Evolutionary conservation across 768 basidiomycete species (phyloP).

Genomic region (Trametes gibbosa): DNA sequence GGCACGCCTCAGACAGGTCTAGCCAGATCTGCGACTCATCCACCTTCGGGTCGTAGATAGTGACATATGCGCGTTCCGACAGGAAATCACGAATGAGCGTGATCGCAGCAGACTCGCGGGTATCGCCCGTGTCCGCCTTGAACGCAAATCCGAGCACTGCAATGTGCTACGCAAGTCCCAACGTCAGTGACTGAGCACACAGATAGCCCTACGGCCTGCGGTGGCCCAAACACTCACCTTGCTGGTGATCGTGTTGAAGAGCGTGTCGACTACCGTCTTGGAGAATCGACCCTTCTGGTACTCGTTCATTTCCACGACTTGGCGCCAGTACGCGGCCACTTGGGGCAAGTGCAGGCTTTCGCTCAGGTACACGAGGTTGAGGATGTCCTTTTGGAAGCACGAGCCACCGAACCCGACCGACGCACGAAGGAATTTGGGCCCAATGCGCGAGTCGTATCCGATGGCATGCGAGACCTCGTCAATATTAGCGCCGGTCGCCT

Average conservation of each 20-base stretch:
- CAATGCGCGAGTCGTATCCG: slow-evolving; percentile 89
- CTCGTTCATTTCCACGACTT: slow-evolving; percentile 98
- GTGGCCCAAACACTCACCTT: slow-evolving; percentile 53
- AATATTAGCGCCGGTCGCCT: slow-evolving; percentile 97
- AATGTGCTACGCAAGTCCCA: slow-evolving; percentile 59
- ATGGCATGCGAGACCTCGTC: slow-evolving; percentile 96
- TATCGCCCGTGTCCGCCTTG: slow-evolving; percentile 99
- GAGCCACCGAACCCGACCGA: slow-evolving; percentile 97
- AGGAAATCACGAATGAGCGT: slow-evolving; percentile 93
- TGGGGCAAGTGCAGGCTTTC: slow-evolving; percentile 94
- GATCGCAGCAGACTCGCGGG: slow-evolving; percentile 95
- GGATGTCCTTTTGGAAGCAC: slow-evolving; percentile 99
- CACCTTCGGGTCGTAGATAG: slow-evolving; percentile 92
- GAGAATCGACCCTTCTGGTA: slow-evolving; percentile 97
- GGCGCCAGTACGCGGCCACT: slow-evolving; percentile 96
- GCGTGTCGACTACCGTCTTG: slow-evolving; percentile 91
- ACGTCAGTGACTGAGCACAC: background rate
- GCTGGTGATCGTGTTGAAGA: slow-evolving; percentile 97
- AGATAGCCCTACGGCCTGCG: background rate
- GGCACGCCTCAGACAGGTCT: slow-evolving; percentile 70
- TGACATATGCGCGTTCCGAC: slow-evolving; percentile 81
- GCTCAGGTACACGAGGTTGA: slow-evolving; percentile 96
- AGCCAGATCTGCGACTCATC: slow-evolving; percentile 82
- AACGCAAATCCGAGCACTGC: slow-evolving; percentile 98
- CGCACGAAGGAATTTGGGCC: slow-evolving; percentile 93